Conservation (phyloP, 1,284 basidiomycete species). For the Leccinum pachyderme region DNA sequence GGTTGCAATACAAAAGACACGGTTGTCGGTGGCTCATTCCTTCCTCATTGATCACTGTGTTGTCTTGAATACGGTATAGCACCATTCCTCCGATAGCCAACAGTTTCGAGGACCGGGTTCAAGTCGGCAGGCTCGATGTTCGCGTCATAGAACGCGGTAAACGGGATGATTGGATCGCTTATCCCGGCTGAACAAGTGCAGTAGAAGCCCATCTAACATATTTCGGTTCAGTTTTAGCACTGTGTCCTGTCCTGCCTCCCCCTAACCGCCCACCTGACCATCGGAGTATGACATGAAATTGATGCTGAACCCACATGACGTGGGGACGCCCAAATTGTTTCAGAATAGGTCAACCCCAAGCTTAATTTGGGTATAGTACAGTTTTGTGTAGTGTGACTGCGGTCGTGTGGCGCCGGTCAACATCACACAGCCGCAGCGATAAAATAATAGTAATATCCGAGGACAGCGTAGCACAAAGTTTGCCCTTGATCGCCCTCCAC, state of each 20-base stretch:
- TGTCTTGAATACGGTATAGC: neutral
- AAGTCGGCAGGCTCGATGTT: slow-evolving; percentile 10
- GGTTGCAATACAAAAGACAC: neutral
- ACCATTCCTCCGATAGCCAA: neutral
- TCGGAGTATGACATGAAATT: slow-evolving; percentile 1
- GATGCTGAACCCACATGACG: slow-evolving; percentile 2
- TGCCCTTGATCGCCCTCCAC: slow-evolving; percentile 2
- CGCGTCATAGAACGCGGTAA: slow-evolving; percentile 1
- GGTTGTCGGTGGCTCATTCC: neutral
- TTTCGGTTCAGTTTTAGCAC: neutral
- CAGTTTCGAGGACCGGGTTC: slow-evolving; percentile 7
- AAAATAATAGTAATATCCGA: neutral
- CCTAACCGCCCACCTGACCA: neutral
- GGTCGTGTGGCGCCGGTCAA: neutral
- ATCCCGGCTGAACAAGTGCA: neutral
- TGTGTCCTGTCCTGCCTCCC: neutral
- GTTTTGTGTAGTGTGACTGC: neutral
- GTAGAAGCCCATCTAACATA: neutral
- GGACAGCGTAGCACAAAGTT: neutral
- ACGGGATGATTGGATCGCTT: slow-evolving; percentile 10
- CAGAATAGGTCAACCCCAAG: neutral
- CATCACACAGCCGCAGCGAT: neutral
- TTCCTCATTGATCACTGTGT: neutral
- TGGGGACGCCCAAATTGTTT: neutral
- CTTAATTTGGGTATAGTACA: neutral